Conservation (phyloP, 352 stramenopile species). For the Globisporangium splendens region DNA sequence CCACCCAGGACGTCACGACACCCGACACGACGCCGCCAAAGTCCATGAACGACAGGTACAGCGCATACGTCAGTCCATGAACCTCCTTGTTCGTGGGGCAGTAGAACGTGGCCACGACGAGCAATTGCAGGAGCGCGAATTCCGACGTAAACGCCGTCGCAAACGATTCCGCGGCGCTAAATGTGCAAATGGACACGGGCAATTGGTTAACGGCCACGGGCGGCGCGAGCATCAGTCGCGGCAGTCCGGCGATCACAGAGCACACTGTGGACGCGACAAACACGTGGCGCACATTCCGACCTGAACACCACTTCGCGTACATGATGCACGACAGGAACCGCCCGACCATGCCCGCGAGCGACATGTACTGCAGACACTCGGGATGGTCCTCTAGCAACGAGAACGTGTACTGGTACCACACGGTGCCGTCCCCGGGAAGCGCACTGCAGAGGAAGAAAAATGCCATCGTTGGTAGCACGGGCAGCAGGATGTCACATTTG, state of each 20-base stretch:
- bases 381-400: slow-evolving; percentile 46
- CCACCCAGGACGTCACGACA: slow-evolving; percentile 50
- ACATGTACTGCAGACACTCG: slow-evolving; percentile 77
- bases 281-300: slow-evolving; percentile 61
- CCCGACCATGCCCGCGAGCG: slow-evolving; percentile 58
- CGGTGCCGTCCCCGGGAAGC: slow-evolving; percentile 49
- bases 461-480: slow-evolving; percentile 63
- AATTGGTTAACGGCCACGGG: slow-evolving; percentile 27
- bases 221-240: slow-evolving; percentile 57
- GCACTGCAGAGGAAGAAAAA: slow-evolving; percentile 84
- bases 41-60: slow-evolving; percentile 85
- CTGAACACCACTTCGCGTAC: slow-evolving; percentile 68
- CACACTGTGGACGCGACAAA: slow-evolving; percentile 75
- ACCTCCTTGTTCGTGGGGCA: slow-evolving; percentile 49
- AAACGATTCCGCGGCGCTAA: slow-evolving; percentile 66
- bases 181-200: slow-evolving; percentile 65
- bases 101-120: slow-evolving; percentile 83
- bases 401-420: slow-evolving; percentile 86
- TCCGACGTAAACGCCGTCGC: slow-evolving; percentile 74
- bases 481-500: slow-evolving; percentile 47
- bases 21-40: slow-evolving; percentile 76
- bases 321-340: slow-evolving; percentile 70
- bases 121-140: slow-evolving; percentile 76
- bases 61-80: slow-evolving; percentile 73
- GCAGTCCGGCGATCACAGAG: slow-evolving; percentile 57